Evolutionary conservation across 495 filamentous ascomycete genomes (phyloP).

Genomic region (Trichocladium antarcticum): DNA sequence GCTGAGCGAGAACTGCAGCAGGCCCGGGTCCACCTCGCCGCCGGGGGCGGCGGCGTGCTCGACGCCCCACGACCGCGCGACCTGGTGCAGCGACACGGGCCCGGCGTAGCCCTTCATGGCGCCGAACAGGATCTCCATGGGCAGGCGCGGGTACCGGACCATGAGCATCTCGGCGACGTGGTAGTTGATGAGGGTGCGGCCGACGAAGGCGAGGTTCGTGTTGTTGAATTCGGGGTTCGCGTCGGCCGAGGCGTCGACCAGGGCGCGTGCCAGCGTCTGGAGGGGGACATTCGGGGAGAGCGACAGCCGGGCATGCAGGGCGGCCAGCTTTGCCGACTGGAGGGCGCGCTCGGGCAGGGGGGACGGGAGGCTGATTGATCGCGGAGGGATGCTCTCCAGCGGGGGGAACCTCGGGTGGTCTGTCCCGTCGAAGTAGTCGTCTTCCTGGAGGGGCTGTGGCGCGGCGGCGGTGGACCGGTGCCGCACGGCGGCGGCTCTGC

Average conservation of each 20-base stretch:
- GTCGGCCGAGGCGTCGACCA: conserved; percentile 79
- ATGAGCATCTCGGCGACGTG: conserved; percentile 81
- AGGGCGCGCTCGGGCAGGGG: conserved; percentile 57
- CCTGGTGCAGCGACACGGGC: conserved; percentile 51
- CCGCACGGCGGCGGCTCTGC: conserved; percentile 11
- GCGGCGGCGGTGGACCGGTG: conserved; percentile 17
- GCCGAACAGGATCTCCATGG: conserved; percentile 67
- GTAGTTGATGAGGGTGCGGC: conserved; percentile 70
- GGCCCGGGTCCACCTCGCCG: conserved; percentile 81
- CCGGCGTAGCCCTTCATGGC: conserved; percentile 78
- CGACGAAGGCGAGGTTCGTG: conserved; percentile 65
- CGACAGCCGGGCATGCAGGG: conserved; percentile 81
- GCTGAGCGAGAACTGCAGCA: conserved; percentile 67
- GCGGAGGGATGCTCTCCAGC: conserved; percentile 19
- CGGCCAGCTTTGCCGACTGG: conserved; percentile 78
- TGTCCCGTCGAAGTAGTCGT: conserved; percentile 11
- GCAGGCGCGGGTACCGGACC: conserved; percentile 78
- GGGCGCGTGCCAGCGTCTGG: conserved; percentile 71
- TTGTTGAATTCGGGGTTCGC: conserved; percentile 45
- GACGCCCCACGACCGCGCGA: conserved; percentile 80
- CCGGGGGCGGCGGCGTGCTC: conserved; percentile 73
- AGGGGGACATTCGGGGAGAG: conserved; percentile 73
- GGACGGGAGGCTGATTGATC: conserved; percentile 39
- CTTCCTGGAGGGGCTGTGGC: conserved; percentile 5
- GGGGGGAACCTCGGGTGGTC: conserved; percentile 20